Evolutionary conservation across 108 stramenopile species (phyloP), one percentile per base, ranked within the genome.

Genomic region (Conticribra weissflogii): DNA sequence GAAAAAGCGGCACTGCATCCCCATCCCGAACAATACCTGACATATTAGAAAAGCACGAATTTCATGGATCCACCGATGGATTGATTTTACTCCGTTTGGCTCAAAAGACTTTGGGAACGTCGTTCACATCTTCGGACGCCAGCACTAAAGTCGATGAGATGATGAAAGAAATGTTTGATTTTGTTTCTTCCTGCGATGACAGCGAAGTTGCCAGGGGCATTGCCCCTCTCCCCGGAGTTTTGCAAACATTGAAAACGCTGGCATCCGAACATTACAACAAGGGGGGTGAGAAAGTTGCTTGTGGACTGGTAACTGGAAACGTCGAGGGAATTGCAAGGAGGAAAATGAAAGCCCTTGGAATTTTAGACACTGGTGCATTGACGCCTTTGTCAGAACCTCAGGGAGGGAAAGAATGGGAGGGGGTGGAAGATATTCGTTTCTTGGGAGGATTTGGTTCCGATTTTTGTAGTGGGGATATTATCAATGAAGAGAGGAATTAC

Each of bases 361-460:
- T 86, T 36, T 66, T 28, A 3, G 71, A 72, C 21, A 81, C 82
- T 14, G 60, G 68, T 27, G 82, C 76, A 44, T 73, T 86, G 18
- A 68, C 73, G 3, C 71, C 79, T 21, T 69, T 80, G 25, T 67
- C 71, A 28, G 32, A 65, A 36, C 54, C 59, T 24, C 75, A 81
- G 61, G 46, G 65, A 28, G 64, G 71, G 8, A 46, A 57, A 54
- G 47, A 49, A 28, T 83, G 82, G 79, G 31, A 59, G 12, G 85
- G 85, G 17, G 62, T 66, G 5, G 61, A 86, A 63, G 68, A 81
- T 49, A 59, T 77, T 41, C 67, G 52, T 0, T 85, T 82, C 57
- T 68, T 85, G 29, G 85, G 85, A 28, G 85, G 78, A 5, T 85
- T 85, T 65, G 85, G 85, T 48, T 82, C 81, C 18, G 85, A 85